Conservation (phyloP, 2,329 filamentous ascomycete species). For the Dactylellina leptospora region DNA sequence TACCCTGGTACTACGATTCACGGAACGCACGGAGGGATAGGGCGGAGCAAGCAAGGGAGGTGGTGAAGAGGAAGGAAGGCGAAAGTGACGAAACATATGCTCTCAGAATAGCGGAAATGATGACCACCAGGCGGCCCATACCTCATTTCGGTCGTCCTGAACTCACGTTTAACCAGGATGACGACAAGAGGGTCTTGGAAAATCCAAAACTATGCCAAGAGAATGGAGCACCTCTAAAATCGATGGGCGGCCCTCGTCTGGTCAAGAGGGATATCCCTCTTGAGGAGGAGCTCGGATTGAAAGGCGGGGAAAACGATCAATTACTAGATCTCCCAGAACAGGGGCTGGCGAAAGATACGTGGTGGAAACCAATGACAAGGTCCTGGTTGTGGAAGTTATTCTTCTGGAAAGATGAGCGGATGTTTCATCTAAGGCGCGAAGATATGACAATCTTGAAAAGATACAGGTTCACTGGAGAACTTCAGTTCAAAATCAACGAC, state of each 20-base stretch:
- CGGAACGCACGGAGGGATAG: background rate
- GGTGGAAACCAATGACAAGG: slow-evolving; percentile 10
- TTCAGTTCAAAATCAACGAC: slow-evolving; percentile 11
- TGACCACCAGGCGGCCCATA: too few species aligned
- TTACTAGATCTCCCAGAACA: background rate
- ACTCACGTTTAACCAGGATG: background rate
- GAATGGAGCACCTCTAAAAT: background rate
- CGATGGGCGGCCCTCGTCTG: background rate
- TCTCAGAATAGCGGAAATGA: background rate
- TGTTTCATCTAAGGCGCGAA: slow-evolving; percentile 4
- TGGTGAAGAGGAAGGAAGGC: background rate
- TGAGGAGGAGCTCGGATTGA: background rate
- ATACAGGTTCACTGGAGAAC: slow-evolving; percentile 10
- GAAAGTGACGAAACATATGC: slow-evolving; percentile 1
- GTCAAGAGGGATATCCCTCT: background rate
- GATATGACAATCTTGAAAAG: slow-evolving; percentile 5
- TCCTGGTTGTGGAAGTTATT: slow-evolving; percentile 32
- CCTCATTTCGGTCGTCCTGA: too few species aligned
- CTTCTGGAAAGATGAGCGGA: slow-evolving; percentile 31
- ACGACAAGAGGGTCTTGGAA: background rate
- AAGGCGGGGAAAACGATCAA: background rate
- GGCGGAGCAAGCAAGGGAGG: background rate
- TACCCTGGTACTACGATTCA: slow-evolving; percentile 3
- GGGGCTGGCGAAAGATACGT: background rate
- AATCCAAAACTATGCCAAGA: background rate